phyloP scores from a whole-genome alignment of 2,329 filamentous ascomycete genomes.

The Verticillium longisporum region DNA sequence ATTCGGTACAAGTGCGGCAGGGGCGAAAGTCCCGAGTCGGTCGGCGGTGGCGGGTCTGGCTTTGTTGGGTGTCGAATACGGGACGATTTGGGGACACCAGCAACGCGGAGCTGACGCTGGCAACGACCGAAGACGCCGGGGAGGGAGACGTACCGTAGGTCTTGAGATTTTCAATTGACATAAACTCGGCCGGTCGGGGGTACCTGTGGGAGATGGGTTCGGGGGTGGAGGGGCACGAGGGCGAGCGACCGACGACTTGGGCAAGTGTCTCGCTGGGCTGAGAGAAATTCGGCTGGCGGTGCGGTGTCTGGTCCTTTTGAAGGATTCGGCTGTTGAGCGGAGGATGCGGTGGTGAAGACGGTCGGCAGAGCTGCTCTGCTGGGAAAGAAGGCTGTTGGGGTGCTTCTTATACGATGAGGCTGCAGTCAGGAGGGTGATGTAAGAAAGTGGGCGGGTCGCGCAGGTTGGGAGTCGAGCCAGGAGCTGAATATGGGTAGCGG shows the following conservation, averaged over 20 bases:
- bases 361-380: background rate
- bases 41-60: slow-evolving; percentile 5
- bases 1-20: background rate
- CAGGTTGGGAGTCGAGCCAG: background rate
- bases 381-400: background rate
- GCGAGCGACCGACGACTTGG: slow-evolving; percentile 46
- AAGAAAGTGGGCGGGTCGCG: slow-evolving; percentile 2
- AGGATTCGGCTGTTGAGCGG: background rate
- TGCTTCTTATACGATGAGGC: slow-evolving; percentile 6
- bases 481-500: background rate
- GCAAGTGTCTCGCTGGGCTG: slow-evolving; percentile 37
- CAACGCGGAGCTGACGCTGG: background rate
- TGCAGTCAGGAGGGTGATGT: slow-evolving; percentile 12
- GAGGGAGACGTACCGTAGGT: slow-evolving; percentile 66
- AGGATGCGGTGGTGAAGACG: background rate
- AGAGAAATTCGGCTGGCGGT: background rate
- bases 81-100: background rate
- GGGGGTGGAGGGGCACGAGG: slow-evolving; percentile 24
- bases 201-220: slow-evolving; percentile 48
- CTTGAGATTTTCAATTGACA: slow-evolving; percentile 99
- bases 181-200: slow-evolving; percentile 75
- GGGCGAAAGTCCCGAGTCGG: background rate
- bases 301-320: background rate
- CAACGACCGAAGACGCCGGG: background rate
- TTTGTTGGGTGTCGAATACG: background rate